Evolutionary conservation across 2,329 filamentous ascomycete genomes (phyloP).

Genomic region (Onygenales sp.): DNA sequence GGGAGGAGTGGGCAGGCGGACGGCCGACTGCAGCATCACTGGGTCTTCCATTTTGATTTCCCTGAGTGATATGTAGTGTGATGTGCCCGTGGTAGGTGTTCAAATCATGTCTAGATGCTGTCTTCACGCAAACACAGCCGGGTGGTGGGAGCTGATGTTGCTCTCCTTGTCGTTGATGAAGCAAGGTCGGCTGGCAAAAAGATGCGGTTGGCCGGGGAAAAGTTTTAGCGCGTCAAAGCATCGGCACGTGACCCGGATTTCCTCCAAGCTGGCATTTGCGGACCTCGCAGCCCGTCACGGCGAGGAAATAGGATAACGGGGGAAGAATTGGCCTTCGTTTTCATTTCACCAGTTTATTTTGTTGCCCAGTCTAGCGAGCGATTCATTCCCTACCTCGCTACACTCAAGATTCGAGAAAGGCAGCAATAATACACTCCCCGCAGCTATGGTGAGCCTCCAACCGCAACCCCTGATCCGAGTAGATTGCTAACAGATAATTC

Average conservation of each 20-base stretch:
- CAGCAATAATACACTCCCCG: background rate
- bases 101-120: background rate
- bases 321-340: background rate
- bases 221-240: background rate
- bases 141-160: background rate
- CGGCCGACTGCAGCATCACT: conserved; percentile 44
- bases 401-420: background rate
- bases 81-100: background rate
- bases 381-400: background rate
- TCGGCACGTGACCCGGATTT: background rate
- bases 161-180: background rate
- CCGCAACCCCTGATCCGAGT: background rate
- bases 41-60: conserved; percentile 31
- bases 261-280: background rate
- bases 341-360: background rate
- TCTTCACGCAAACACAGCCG: background rate
- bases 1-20: conserved; percentile 50
- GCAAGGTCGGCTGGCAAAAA: too few relatives aligned
- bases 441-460: conserved; percentile 10
- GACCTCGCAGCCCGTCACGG: background rate
- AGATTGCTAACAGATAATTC: conserved; percentile 5
- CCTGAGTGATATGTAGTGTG: background rate
- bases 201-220: background rate
- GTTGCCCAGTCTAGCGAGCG: background rate
- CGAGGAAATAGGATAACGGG: background rate